phyloP scores from a whole-genome alignment of 2,329 filamentous ascomycete species.

The Botryotinia calthae region DNA sequence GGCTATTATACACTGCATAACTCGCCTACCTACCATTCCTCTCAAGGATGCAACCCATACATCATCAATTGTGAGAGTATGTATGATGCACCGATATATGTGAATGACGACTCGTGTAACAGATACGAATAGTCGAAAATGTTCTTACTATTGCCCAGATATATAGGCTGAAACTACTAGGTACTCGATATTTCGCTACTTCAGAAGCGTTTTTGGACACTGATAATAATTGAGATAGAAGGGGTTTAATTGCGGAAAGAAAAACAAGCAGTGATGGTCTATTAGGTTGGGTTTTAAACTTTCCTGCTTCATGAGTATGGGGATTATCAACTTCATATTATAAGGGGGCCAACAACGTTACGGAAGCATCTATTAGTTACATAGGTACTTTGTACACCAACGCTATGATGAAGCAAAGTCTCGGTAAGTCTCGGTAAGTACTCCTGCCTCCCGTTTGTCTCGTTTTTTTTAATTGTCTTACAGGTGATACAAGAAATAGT shows the following conservation, averaged over 20 bases:
- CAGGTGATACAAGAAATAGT: background rate
- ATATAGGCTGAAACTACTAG: background rate
- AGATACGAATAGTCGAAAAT: background rate
- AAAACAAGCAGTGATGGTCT: background rate
- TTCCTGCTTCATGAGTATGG: background rate
- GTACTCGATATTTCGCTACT: background rate
- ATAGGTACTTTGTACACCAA: background rate
- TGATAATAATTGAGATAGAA: background rate
- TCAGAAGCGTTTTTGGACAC: background rate
- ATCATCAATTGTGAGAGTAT: background rate
- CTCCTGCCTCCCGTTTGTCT: background rate
- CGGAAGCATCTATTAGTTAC: background rate
- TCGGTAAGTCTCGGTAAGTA: constrained; percentile 8
- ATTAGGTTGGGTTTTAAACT: background rate
- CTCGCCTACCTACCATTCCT: background rate
- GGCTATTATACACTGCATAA: constrained; percentile 16
- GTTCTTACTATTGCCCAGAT: background rate
- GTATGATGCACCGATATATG: constrained; percentile 7
- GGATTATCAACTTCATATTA: background rate
- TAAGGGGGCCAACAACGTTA: background rate
- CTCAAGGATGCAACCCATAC: constrained; percentile 13
- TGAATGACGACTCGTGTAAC: constrained; percentile 5
- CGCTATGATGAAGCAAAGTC: constrained; percentile 6
- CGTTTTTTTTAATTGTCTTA: background rate
- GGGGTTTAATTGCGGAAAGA: background rate